Evolutionary conservation across 2,329 filamentous ascomycete species (phyloP).

Genomic region (Amylocarpus encephaloides): DNA sequence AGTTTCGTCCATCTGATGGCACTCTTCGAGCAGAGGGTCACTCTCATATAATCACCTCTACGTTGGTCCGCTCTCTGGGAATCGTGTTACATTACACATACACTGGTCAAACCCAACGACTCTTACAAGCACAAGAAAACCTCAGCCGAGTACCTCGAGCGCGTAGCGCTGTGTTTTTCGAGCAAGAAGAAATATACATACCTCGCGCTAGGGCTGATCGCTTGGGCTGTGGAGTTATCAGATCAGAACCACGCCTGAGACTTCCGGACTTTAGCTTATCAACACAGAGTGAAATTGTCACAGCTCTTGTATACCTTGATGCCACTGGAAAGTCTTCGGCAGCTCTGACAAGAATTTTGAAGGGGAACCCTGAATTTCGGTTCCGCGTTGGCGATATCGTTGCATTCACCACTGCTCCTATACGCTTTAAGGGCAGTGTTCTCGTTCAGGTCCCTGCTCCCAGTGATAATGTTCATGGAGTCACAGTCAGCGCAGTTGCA

Average conservation of each 20-base stretch:
- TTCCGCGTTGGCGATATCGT: conserved; percentile 20
- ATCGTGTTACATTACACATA: conserved; percentile 22
- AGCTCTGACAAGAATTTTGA: conserved; percentile 10
- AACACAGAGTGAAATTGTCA: conserved; percentile 17
- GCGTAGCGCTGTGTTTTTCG: conserved; percentile 8
- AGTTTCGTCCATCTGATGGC: conserved; percentile 25
- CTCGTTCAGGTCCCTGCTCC: conserved; percentile 23
- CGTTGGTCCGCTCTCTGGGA: conserved; percentile 23
- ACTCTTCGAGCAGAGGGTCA: conserved; percentile 27
- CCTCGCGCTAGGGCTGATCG: conserved; percentile 15
- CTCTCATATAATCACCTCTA: conserved; percentile 26
- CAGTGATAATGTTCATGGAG: conserved; percentile 21
- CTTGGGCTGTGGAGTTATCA: conserved; percentile 18
- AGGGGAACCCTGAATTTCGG: conserved; percentile 12
- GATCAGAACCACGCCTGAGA: conserved; percentile 9
- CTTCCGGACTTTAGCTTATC: conserved; percentile 15
- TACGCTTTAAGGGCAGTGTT: conserved; percentile 9
- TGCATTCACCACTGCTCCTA: conserved; percentile 12
- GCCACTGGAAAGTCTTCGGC: conserved; percentile 12
- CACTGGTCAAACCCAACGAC: conserved; percentile 13
- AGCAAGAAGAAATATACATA: conserved; percentile 22
- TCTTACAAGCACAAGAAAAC: neutral
- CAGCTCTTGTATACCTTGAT: conserved; percentile 15
- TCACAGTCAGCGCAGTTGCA: conserved; percentile 16
- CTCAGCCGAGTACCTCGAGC: neutral